Base-by-base conservation (phyloP, 179 eudicot genomes). In the Silene vulgaris region DNA sequence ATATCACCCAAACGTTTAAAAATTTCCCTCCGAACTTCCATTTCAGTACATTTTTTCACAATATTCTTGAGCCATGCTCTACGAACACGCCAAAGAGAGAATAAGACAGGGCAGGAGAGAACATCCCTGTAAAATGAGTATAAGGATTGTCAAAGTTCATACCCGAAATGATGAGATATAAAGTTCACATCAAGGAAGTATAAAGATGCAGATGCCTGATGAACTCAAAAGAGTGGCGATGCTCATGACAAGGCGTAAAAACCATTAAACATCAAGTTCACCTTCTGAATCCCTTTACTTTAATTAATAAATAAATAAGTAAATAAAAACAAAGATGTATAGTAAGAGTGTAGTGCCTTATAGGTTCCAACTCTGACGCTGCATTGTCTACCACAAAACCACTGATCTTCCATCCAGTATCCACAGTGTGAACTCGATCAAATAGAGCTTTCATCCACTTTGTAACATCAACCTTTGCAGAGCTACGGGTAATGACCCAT, bases 301-400 rank as follows among this genome's bases (percentile, higher is more conserved):
- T 4, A 23, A 23, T 23, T 23, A 23, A 48, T 13, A 11, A 40
- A 40, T 40, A 40, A 56, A 56, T 45, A 45, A 56, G 3, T 56
- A 56, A 16, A 56, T 16, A 56, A 56, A 56, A 56, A 56, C 60
- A 69, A 54, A 79, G n/a, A 59, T 29, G 57, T 26, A 0, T 32
- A 76, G 56, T 59, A 45, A 72, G 67, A 80, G 76, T 61, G 69
- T 56, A 87, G 45, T 89, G 84, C 99, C 97, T 92, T 85, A 90
- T 88, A 59, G 97, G 97, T 75, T 88, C 97, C 81, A 87, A 83
- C 80, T 95, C 99, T 67, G 88, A 78, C 1, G 95, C 95, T 48
- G 99, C 97, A 85, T 95, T 92, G 79, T 95, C 99, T 75, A 95
- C 84, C 72, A 95, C 75, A 83, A 92, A 92, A 56, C 96, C 96